Percentiles rank a stretch among this genome's conserved stretches.
Evolutionary conservation across 2,329 filamentous ascomycete species (phyloP).

Genomic region (Penicillium sumatraense): DNA sequence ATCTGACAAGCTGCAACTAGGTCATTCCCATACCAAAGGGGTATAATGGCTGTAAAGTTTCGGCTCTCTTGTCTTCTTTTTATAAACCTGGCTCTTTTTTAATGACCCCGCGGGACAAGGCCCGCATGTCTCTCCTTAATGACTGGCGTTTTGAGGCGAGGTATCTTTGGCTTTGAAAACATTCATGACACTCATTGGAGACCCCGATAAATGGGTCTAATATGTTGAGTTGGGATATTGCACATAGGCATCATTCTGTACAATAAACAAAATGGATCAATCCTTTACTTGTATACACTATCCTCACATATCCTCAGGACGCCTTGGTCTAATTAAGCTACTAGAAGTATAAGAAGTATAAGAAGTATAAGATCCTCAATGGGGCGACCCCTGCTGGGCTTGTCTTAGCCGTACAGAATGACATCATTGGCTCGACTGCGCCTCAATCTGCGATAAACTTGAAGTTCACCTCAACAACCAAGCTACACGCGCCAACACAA

Average conservation of each 20-base stretch:
- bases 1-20: no score
- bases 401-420: no score
- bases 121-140: conserved; percentile 11
- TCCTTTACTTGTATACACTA: no score
- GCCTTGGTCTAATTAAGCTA: no score
- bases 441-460: conserved; percentile 14
- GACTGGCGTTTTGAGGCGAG: conserved; percentile 5
- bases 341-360: background rate
- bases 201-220: background rate
- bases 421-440: conserved; percentile 22
- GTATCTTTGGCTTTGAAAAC: conserved; percentile 2
- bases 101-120: background rate
- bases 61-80: background rate
- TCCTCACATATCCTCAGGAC: no score
- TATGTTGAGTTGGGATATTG: background rate
- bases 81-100: no score
- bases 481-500: background rate
- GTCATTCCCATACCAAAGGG: background rate
- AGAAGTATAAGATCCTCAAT: background rate
- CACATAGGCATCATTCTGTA: conserved; percentile 1
- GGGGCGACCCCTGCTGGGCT: no score
- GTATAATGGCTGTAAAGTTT: background rate
- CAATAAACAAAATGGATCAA: background rate
- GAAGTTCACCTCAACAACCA: background rate
- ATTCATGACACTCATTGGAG: background rate